Percentiles rank a stretch among this genome's conserved stretches.
These are phyloP conservation scores for Metroxylon sagu DNA, from an alignment of 176 grass and related monocot genomes.

Conservation along the genomic window DNA sequence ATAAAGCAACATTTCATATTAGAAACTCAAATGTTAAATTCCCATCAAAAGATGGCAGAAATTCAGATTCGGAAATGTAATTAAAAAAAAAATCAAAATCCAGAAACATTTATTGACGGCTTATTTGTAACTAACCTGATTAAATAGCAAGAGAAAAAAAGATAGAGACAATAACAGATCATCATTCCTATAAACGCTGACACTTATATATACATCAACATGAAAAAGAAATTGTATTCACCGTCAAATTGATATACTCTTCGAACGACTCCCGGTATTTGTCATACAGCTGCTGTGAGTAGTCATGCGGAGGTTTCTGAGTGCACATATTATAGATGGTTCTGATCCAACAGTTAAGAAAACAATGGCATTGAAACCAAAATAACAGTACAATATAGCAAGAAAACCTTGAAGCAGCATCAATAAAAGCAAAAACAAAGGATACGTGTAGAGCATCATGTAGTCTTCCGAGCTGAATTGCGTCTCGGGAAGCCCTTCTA, in stretches of 20 bases:
- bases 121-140: too few relatives aligned
- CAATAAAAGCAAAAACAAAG: background rate
- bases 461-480: constrained; percentile 77
- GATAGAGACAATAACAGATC: too few relatives aligned
- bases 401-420: background rate
- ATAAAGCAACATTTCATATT: too few relatives aligned
- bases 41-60: too few relatives aligned
- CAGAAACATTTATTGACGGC: too few relatives aligned
- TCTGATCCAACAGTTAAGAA: constrained; percentile 26
- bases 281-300: constrained; percentile 92
- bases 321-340: constrained; percentile 96
- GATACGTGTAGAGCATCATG: constrained; percentile 98
- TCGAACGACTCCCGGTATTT: constrained; percentile 72
- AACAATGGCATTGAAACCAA: background rate
- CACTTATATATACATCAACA: too few relatives aligned
- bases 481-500: constrained; percentile 52
- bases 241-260: constrained; percentile 67
- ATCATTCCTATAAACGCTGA: too few relatives aligned
- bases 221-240: constrained; percentile 13
- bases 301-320: constrained; percentile 74
- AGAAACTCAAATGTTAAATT: too few relatives aligned
- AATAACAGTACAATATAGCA: background rate
- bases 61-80: too few relatives aligned
- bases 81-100: too few relatives aligned
- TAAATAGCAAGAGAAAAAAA: too few relatives aligned